These are phyloP conservation scores for Parmelia sp. DNA, from an alignment of 495 filamentous ascomycete species.

Conservation along the genomic window DNA sequence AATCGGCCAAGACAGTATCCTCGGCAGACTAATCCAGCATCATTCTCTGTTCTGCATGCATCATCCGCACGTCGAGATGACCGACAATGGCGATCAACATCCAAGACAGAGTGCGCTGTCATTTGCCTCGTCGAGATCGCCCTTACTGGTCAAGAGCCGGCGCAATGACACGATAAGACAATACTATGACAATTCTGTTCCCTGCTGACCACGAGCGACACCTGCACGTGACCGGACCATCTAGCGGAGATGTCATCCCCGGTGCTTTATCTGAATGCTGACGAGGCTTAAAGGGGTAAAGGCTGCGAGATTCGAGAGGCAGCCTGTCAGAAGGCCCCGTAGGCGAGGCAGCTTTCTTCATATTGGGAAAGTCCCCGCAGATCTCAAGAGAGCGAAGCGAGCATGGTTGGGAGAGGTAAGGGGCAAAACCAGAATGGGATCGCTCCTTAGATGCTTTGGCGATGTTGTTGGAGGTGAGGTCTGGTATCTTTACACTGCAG, in stretches of 20 bases:
- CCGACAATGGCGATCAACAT: background rate
- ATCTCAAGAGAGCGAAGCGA: slow-evolving; percentile 1
- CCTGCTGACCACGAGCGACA: slow-evolving; percentile 8
- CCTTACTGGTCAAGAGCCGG: background rate
- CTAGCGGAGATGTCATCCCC: slow-evolving; percentile 4
- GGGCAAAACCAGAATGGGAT: slow-evolving; percentile 3
- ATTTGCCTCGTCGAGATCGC: background rate
- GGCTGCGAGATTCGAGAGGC: background rate
- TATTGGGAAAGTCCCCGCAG: background rate
- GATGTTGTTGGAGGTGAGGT: background rate
- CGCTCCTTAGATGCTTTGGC: background rate
- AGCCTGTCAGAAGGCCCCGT: background rate
- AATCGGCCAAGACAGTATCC: too few species aligned
- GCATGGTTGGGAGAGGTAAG: slow-evolving; percentile 4
- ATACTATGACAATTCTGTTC: background rate
- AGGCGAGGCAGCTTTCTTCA: background rate
- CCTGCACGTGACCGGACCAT: slow-evolving; percentile 2
- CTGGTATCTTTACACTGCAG: slow-evolving; percentile 6
- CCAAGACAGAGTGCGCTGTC: background rate
- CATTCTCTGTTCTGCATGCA: background rate
- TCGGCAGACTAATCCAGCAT: background rate
- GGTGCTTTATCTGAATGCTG: background rate
- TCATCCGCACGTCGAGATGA: background rate
- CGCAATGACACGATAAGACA: background rate
- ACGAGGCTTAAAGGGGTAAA: too few species aligned